These are phyloP conservation scores for Aschersonia sp. DNA, from an alignment of 2,329 filamentous ascomycete genomes.

Conservation along the genomic window DNA sequence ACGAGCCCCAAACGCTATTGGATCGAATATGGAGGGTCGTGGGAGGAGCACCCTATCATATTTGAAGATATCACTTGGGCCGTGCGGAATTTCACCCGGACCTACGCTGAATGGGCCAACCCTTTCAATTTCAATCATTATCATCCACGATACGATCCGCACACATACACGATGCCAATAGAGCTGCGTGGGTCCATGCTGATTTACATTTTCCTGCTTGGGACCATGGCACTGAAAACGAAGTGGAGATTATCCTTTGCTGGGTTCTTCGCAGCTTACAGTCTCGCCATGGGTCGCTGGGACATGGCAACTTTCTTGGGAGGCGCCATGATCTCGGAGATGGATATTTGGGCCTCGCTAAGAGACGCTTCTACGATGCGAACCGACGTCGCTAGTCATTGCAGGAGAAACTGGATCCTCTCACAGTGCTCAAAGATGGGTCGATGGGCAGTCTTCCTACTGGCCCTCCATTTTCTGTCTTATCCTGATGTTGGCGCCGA, in stretches of 20 bases:
- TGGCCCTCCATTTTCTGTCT: conserved; percentile 22
- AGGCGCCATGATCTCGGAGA: conserved; percentile 20
- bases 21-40: conserved; percentile 23
- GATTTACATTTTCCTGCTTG: conserved; percentile 23
- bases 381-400: background rate
- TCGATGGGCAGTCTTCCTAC: conserved; percentile 14
- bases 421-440: background rate
- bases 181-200: conserved; percentile 25
- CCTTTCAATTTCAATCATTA: conserved; percentile 24
- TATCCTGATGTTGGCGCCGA: conserved; percentile 23
- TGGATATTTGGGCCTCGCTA: conserved; percentile 14
- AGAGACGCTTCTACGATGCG: background rate
- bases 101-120: conserved; percentile 24
- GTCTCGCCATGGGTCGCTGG: conserved; percentile 20
- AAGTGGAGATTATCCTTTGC: conserved; percentile 18
- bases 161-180: conserved; percentile 26
- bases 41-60: conserved; percentile 25
- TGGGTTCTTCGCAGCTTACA: conserved; percentile 16
- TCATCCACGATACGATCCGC: conserved; percentile 24
- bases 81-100: conserved; percentile 20
- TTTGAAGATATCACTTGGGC: conserved; percentile 22
- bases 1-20: conserved; percentile 13
- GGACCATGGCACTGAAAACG: conserved; percentile 19
- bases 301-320: conserved; percentile 25
- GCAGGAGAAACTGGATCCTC: background rate